These are phyloP conservation scores for Licmophora abbreviata DNA, from an alignment of 108 stramenopile genomes.

Conservation along the genomic window DNA sequence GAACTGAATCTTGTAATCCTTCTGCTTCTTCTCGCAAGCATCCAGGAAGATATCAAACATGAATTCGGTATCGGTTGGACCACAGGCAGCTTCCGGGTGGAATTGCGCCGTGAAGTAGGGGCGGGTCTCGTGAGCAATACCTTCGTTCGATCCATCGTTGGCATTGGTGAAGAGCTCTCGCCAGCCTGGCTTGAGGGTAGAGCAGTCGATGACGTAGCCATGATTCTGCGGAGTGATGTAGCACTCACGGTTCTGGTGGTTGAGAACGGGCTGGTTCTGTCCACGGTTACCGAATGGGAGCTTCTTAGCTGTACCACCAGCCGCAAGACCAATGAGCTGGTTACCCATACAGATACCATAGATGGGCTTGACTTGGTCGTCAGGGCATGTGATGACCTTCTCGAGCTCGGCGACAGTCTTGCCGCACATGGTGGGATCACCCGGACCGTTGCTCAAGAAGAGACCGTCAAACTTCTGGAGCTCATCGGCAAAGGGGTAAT, in stretches of 20 bases:
- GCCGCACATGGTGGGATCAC: slow-evolving; percentile 90
- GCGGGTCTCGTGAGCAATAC: slow-evolving; percentile 88
- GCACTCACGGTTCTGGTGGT: slow-evolving; percentile 90
- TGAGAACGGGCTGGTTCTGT: slow-evolving; percentile 96
- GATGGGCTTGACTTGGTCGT: slow-evolving; percentile 87
- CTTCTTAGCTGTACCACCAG: slow-evolving; percentile 86
- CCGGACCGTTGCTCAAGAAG: slow-evolving; percentile 96
- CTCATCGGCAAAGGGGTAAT: slow-evolving; percentile 84
- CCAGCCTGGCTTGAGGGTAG: slow-evolving; percentile 81
- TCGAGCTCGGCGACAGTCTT: slow-evolving; percentile 75
- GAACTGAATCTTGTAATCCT: slow-evolving; percentile 65
- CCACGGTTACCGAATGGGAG: slow-evolving; percentile 98
- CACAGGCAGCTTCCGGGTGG: slow-evolving; percentile 94
- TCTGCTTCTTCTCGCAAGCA: slow-evolving; percentile 53
- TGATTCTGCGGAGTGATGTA: slow-evolving; percentile 99
- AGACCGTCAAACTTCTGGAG: slow-evolving; percentile 90
- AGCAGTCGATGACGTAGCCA: slow-evolving; percentile 87
- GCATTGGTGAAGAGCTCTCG: slow-evolving; percentile 93
- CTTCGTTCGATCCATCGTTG: slow-evolving; percentile 97
- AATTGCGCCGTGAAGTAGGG: slow-evolving; percentile 99
- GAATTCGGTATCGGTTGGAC: slow-evolving; percentile 97
- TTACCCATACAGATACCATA: slow-evolving; percentile 99
- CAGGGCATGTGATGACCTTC: slow-evolving; percentile 63
- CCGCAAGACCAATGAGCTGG: slow-evolving; percentile 93
- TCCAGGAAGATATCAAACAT: slow-evolving; percentile 96